phyloP scores from a whole-genome alignment of 768 basidiomycete species.

The Aureoboletus auriporus region DNA sequence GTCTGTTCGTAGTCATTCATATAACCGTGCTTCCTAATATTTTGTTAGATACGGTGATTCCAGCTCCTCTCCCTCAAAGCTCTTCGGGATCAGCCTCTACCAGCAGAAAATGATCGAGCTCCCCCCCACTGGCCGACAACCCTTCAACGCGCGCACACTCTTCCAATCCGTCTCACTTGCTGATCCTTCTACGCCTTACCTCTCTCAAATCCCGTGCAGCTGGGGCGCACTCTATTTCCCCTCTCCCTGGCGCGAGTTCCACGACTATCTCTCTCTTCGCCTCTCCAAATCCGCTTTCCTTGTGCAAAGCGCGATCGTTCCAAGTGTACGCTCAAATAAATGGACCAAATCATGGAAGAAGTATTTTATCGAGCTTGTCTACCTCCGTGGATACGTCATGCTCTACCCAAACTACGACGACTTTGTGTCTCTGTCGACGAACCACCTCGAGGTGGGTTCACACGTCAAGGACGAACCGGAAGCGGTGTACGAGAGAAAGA shows the following conservation, averaged over 20 bases:
- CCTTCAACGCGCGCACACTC: constrained; percentile 61
- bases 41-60: constrained; percentile 51
- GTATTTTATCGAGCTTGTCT: constrained; percentile 83
- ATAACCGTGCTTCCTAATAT: neutral
- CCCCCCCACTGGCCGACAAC: constrained; percentile 57
- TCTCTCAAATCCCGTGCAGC: constrained; percentile 85
- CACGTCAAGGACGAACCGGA: constrained; percentile 63
- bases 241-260: constrained; percentile 84
- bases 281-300: constrained; percentile 44
- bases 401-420: constrained; percentile 80
- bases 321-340: constrained; percentile 70
- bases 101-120: constrained; percentile 83
- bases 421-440: constrained; percentile 80
- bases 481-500: constrained; percentile 48
- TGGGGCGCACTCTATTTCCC: constrained; percentile 94
- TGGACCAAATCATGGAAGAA: constrained; percentile 88
- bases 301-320: constrained; percentile 52
- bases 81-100: constrained; percentile 84
- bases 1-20: constrained; percentile 30
- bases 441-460: constrained; percentile 81
- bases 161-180: constrained; percentile 44
- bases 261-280: constrained; percentile 67
- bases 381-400: constrained; percentile 82
- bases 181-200: constrained; percentile 60
- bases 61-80: constrained; percentile 36